Base-by-base conservation (phyloP, 495 filamentous ascomycete genomes). In the Zalerion maritima region DNA sequence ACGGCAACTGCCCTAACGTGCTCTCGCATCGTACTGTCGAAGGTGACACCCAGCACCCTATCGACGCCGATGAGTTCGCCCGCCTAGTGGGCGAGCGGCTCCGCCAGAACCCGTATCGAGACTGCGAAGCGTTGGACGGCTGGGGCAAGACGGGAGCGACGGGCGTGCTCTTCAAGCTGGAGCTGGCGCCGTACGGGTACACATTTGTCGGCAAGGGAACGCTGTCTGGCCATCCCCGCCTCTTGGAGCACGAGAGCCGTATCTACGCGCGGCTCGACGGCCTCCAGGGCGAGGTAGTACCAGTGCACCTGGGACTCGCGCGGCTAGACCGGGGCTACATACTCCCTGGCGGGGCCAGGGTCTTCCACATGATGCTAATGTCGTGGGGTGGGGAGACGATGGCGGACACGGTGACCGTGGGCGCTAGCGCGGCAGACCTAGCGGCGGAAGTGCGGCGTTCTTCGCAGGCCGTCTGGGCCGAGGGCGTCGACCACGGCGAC, bases 291-390 rank as follows among this genome's bases (percentile, higher is more conserved):
- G 3, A 31, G 6, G 10, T 31, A 12, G 29, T 29, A 14, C 29
- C 20, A 12, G 29, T 31, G 17, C 17, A 31, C n/a, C 29, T 21
- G 20, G 29, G 29, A 16, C 7, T 31, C 5, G 29, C 24, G 11
- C 10, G 17, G 12, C 10, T 31, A n/a, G 29, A 15, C 19, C 4
- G 18, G 14, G 29, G 29, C 29, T 31, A 31, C 29, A 5, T 22
- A 11, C 2, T 31, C 18, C 29, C 20, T 8, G 29, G 29, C n/a
- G 29, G 3, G 19, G 16, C n/a, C 12, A 3, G 13, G 8, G 29
- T 31, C 29, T 19, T 31, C 19, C 18, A 31, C 29, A 31, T 31
- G 29, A 31, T 23, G 29, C 29, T 31, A 10, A 22, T 31, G 29
- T 31, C 29, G 14, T 31, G 29, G 29, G 29, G 14, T 21, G 29